Conservation (phyloP, 176 grass and related monocot genomes). For the Bothriochloa decipiens region DNA sequence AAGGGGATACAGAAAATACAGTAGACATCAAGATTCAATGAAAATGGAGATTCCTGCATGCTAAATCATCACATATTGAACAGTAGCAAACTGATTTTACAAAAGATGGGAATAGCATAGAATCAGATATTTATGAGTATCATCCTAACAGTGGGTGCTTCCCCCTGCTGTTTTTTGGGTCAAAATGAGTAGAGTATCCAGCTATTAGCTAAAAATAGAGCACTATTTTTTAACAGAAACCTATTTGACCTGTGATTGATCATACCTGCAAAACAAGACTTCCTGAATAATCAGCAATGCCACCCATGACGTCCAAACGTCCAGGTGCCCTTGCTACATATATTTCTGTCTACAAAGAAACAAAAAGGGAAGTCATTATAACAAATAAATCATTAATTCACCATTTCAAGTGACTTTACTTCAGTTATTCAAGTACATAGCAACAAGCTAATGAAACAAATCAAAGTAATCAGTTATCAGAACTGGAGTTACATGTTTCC, state of each 20-base stretch:
- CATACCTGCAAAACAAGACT: constrained; percentile 74
- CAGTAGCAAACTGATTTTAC: neutral
- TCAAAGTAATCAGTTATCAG: neutral
- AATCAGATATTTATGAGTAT: constrained; percentile 9
- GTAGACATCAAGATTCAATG: neutral
- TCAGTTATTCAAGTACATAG: constrained; percentile 20
- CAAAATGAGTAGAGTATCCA: neutral
- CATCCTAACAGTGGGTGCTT: no score
- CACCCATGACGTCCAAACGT: constrained; percentile 93
- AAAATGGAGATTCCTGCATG: neutral
- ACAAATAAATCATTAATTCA: constrained; percentile 2
- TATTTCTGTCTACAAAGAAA: constrained; percentile 69
- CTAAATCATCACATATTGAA: neutral
- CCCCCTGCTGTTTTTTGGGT: no score
- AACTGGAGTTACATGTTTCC: neutral
- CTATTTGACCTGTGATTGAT: constrained; percentile 37
- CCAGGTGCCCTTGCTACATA: constrained; percentile 95
- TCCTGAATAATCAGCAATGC: constrained; percentile 97
- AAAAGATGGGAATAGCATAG: constrained; percentile 13
- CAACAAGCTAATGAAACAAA: neutral
- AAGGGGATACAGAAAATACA: constrained; percentile 30
- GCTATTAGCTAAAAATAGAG: constrained; percentile 4
- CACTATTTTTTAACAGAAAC: neutral
- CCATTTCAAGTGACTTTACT: neutral
- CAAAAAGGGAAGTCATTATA: neutral